phyloP scores from a whole-genome alignment of 2,329 filamentous ascomycete genomes.

The Xylariales sp. region DNA sequence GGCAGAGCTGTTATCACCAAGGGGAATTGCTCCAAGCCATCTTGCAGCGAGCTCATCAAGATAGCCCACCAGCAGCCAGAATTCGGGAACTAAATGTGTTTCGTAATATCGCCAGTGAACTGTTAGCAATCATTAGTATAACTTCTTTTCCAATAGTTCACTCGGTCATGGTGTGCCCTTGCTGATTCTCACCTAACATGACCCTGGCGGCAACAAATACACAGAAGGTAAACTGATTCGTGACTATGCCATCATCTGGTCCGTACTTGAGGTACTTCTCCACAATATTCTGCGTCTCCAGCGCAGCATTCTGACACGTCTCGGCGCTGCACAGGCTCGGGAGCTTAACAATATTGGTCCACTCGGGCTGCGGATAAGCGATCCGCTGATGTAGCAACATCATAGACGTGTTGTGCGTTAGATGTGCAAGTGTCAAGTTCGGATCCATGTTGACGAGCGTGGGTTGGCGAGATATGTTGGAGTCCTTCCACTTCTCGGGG shows the following conservation, averaged over 20 bases:
- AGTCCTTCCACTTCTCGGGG: constrained; percentile 36
- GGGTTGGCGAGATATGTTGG: constrained; percentile 22
- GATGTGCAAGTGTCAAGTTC: constrained; percentile 42
- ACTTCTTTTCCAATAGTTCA: no score
- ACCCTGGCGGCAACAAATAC: constrained; percentile 38
- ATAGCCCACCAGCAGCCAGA: constrained; percentile 20
- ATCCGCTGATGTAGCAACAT: constrained; percentile 43
- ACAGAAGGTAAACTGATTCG: constrained; percentile 38
- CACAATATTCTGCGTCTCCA: constrained; percentile 38
- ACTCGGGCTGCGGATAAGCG: constrained; percentile 31
- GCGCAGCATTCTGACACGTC: constrained; percentile 38
- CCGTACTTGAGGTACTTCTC: constrained; percentile 38
- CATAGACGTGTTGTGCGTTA: constrained; percentile 44
- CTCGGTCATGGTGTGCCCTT: no score
- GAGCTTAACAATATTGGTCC: constrained; percentile 25
- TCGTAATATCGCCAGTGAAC: constrained; percentile 9
- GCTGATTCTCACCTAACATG: no score
- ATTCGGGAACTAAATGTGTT: constrained; percentile 3
- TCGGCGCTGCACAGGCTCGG: constrained; percentile 41
- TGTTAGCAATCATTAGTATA: constrained; percentile 33
- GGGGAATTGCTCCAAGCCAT: constrained; percentile 18
- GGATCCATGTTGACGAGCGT: constrained; percentile 34
- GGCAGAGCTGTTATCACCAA: no score
- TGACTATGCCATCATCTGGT: constrained; percentile 15
- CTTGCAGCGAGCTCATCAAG: constrained; percentile 19